Evolutionary conservation across 108 stramenopile species (phyloP), one percentile per base, ranked within the genome.

Genomic region (Skeletonema grethae): DNA sequence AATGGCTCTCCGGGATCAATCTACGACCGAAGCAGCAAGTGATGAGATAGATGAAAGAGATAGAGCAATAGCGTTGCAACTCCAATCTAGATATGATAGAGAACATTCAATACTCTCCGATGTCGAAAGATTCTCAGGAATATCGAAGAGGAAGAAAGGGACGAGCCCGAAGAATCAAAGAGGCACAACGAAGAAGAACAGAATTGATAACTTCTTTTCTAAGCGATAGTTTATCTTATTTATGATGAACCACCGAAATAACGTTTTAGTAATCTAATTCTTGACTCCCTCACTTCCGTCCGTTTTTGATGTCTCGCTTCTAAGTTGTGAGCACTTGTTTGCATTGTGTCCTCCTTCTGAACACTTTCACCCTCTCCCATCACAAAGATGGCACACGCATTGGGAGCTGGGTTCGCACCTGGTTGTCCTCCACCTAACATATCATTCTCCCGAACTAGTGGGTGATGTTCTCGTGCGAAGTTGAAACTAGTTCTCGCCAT

Each of bases 61-160:
- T 64, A 32, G 82, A 61, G 80, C 86, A 12, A 36, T 89, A 11
- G 93, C 93, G 9, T 65, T 84, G 31, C 66, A 85, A 60, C 76
- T 94, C 10, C 93, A 94, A 67, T 85, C 84, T 8, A 57, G 66
- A 1, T 94, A 79, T 70, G 93, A 88, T 80, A 57, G 84, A 16
- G 88, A 88, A 68, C 57, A 85, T 56, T 56, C 57, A 15, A 71
- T 86, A 41, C 73, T 83, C 35, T 65, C 85, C 24, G 24, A 79
- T 36, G 61, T 81, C 13, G 85, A 86, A 35, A 79, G 67, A 56
- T 76, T 71, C 70, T 66, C 77, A 39, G 20, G 30, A 15, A 64
- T 34, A 25, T 57, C 57, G 0, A 78, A 73, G 25, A 36, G 66
- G 38, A 62, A 79, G 67, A 50, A 31, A 35, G 18, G 48, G 55